Evolutionary conservation across 2,329 filamentous ascomycete species (phyloP), one percentile per base, ranked within the genome.

Genomic region (Trichoderma lentiforme): DNA sequence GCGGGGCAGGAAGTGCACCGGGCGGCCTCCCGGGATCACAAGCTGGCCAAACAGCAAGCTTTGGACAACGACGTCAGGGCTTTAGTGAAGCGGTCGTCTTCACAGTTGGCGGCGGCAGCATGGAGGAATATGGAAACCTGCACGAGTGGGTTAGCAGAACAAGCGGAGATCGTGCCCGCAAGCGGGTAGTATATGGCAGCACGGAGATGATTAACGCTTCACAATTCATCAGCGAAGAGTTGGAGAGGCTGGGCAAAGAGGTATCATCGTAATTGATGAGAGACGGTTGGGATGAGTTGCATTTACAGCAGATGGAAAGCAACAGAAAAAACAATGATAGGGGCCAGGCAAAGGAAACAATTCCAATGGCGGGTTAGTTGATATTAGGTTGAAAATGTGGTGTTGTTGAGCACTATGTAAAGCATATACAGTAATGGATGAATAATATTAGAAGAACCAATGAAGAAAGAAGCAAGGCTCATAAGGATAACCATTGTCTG

Each of bases 91-190:
- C 94, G 1, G 91, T 97, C 70, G 93, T 97, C n/a, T 97, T 98
- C 79, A 95, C 93, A 0, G 94, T 97, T 3, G 96, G 96, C 4
- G 96, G 97, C 61, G 96, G 96, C 56, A 98, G 94, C 80, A 98
- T 99, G 93, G 96, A 99, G 77, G 96, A 99, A 81, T 99, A 98
- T 80, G 95, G 95, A 24, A 99, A 99, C 81, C 81, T 99, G 80
- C 94, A 97, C 80, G 96, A 98, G 79, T 99, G 96, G 96, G 94
- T 95, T 6, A 90, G 89, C 80, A 88, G 95, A 75, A 94, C 93
- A 4, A 86, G 86, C 62, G 67, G 67, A 1, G 88, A 89, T 70
- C 87, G 89, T 9, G 87, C 89, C 26, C 92, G 89, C 80, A 92
- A 93, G 82, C 88, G 94, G 74, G 92, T 99, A 11, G 93, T 98